Conservation (phyloP, 345 rosid genomes). For the Reutealis trisperma region DNA sequence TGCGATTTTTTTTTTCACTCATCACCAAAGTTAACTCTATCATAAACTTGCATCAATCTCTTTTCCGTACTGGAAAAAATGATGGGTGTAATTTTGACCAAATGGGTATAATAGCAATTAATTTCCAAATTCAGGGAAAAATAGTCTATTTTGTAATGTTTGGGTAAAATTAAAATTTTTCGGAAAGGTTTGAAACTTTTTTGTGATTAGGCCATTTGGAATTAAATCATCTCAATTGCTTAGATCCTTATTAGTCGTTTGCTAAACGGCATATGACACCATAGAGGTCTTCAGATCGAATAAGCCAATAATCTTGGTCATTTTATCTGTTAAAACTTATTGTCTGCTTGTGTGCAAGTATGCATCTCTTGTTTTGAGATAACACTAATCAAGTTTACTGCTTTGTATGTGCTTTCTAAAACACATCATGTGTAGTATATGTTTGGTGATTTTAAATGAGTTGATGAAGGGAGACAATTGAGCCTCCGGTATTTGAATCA, state of each 20-base stretch:
- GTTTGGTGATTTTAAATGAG: conserved; percentile 1
- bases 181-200: too few species aligned
- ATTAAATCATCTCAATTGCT: background rate
- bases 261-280: background rate
- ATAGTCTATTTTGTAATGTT: too few species aligned
- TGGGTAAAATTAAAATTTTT: too few species aligned
- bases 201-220: too few species aligned
- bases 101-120: too few species aligned
- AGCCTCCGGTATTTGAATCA: background rate
- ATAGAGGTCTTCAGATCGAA: background rate
- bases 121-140: too few species aligned
- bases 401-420: background rate
- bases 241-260: background rate
- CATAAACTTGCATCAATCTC: too few species aligned
- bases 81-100: too few species aligned
- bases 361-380: background rate
- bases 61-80: too few species aligned
- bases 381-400: background rate
- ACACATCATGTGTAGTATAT: background rate
- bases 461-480: background rate
- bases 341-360: background rate
- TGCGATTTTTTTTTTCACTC: too few species aligned
- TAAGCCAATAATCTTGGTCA: background rate
- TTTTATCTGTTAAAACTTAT: background rate
- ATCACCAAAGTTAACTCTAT: too few species aligned